These are phyloP conservation scores for Globisporangium perplexum DNA, from an alignment of 352 stramenopile species.

Conservation along the genomic window DNA sequence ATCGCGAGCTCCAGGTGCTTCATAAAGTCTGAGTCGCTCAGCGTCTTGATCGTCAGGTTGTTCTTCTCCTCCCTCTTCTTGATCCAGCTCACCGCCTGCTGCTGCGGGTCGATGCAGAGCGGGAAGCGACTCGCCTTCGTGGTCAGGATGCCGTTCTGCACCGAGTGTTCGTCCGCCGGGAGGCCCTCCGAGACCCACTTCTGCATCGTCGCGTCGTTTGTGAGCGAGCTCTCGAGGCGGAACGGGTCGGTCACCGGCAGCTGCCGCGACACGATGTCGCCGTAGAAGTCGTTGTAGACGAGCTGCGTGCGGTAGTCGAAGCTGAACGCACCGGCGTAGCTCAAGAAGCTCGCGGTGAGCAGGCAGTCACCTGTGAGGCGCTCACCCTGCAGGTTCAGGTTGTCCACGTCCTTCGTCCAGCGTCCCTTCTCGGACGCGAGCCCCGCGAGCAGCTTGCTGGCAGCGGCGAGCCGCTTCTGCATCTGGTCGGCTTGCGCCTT, in stretches of 20 bases:
- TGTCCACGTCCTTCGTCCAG: constrained; percentile 91
- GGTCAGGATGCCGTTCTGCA: constrained; percentile 95
- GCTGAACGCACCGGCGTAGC: constrained; percentile 89
- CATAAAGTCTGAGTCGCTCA: constrained; percentile 95
- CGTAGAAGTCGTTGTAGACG: constrained; percentile 87
- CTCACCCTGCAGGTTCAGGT: constrained; percentile 75
- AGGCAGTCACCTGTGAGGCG: constrained; percentile 89
- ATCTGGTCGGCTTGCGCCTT: constrained; percentile 93
- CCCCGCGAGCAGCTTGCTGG: constrained; percentile 91
- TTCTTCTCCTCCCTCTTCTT: constrained; percentile 94
- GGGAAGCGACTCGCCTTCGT: constrained; percentile 92
- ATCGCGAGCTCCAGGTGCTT: constrained; percentile 93
- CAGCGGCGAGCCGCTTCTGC: constrained; percentile 91
- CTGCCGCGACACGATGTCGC: constrained; percentile 65
- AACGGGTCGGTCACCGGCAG: constrained; percentile 88
- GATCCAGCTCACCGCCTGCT: constrained; percentile 95
- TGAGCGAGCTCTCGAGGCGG: constrained; percentile 87
- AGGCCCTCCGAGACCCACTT: constrained; percentile 93
- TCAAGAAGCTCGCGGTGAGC: constrained; percentile 88
- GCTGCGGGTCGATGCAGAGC: constrained; percentile 94
- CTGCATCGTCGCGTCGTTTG: constrained; percentile 91
- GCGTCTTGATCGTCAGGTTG: constrained; percentile 90
- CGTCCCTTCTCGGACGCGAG: constrained; percentile 88
- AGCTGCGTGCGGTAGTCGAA: constrained; percentile 88
- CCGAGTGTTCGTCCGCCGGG: constrained; percentile 91